A percentile compares a stretch with the other conserved stretches of the same genome.
phyloP scores from a whole-genome alignment of 208 protist genomes.

The Blastocrithidia nonstop region DNA sequence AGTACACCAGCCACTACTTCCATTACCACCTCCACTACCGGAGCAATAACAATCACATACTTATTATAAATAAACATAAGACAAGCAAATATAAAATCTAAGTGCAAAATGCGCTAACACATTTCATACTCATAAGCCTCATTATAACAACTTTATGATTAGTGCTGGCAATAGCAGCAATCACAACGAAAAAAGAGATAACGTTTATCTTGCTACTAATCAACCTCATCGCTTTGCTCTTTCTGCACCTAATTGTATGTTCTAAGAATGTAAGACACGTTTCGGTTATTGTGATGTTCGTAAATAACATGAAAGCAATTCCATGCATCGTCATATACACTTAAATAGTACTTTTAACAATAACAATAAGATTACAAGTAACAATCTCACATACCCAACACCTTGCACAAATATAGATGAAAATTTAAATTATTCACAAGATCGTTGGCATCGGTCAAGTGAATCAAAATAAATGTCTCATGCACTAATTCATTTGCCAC shows the following conservation, averaged over 20 bases:
- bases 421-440: too few species aligned
- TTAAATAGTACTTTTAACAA: too few species aligned
- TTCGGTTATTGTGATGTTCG: too few species aligned
- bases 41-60: neutral
- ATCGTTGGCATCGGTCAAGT: too few species aligned
- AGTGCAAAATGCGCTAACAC: neutral
- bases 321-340: neutral
- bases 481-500: constrained; percentile 11
- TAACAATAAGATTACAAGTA: too few species aligned
- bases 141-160: neutral
- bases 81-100: neutral
- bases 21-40: neutral
- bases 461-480: too few species aligned
- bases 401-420: too few species aligned
- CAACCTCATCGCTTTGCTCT: neutral
- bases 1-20: neutral
- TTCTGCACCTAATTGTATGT: too few species aligned
- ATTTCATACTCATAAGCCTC: neutral
- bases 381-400: too few species aligned
- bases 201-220: neutral
- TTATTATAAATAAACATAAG: neutral
- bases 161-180: neutral
- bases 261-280: too few species aligned
- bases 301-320: too few species aligned
- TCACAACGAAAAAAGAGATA: neutral